phyloP scores from a whole-genome alignment of 140 eudicot genomes.

The Artemisia princeps region DNA sequence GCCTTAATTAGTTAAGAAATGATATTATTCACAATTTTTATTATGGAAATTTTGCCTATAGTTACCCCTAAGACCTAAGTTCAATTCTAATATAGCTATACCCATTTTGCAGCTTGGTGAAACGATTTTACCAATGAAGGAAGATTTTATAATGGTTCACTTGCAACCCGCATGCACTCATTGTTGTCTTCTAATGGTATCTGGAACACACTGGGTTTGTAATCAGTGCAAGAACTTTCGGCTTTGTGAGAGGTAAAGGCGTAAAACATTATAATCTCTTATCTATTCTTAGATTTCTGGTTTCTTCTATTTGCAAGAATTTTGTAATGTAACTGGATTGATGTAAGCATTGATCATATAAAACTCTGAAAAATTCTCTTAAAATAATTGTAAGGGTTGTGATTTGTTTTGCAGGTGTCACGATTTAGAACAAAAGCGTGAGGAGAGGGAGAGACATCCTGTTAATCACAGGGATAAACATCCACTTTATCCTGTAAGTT shows the following conservation, averaged over 20 bases:
- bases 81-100: not conserved
- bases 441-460: constrained; percentile 77
- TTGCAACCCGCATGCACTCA: constrained; percentile 86
- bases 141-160: constrained; percentile 97
- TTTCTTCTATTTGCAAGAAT: constrained; percentile 3
- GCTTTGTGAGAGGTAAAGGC: constrained; percentile 66
- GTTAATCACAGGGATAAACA: constrained; percentile 61
- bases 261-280: constrained; percentile 16
- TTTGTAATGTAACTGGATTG: not conserved
- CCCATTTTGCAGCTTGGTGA: constrained; percentile 69
- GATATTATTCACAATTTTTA: not conserved
- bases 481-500: constrained; percentile 43
- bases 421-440: constrained; percentile 58
- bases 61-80: not conserved
- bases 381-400: too few species aligned
- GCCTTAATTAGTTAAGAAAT: too few species aligned
- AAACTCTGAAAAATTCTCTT: too few species aligned
- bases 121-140: constrained; percentile 82
- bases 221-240: constrained; percentile 69
- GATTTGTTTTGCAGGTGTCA: constrained; percentile 48
- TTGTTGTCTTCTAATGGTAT: constrained; percentile 74
- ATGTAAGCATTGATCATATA: not conserved
- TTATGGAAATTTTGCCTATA: not conserved
- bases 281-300: not conserved
- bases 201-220: constrained; percentile 84